Evolutionary conservation across 495 filamentous ascomycete species (phyloP).

Genomic region (Talaromyces trachyspermus): DNA sequence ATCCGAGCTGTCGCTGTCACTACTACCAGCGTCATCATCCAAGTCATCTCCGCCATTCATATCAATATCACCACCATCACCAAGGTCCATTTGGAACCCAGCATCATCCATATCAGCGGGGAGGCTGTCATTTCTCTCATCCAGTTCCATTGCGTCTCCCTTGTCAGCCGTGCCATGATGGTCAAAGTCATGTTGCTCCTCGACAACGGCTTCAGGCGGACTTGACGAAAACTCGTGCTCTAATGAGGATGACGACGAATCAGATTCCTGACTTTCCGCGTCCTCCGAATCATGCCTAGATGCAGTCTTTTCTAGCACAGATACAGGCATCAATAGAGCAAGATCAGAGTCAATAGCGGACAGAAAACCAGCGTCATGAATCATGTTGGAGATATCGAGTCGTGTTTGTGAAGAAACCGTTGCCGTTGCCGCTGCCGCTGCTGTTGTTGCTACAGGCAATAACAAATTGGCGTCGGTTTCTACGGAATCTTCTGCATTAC

Average conservation of each 20-base stretch:
- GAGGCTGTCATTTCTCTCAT: no score
- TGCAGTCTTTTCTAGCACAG: slow-evolving; percentile 7
- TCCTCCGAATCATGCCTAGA: slow-evolving; percentile 9
- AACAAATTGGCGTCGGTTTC: no score
- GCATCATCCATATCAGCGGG: slow-evolving; percentile 1
- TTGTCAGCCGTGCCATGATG: no score
- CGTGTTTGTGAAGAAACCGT: slow-evolving; percentile 10
- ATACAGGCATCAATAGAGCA: no score
- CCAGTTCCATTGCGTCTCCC: no score
- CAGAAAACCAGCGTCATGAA: slow-evolving; percentile 33
- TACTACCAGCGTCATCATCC: background rate
- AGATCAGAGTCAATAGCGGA: slow-evolving; percentile 26
- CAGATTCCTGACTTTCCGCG: background rate
- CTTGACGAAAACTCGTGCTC: slow-evolving; percentile 24
- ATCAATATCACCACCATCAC: background rate
- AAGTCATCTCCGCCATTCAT: background rate
- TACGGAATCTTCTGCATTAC: no score
- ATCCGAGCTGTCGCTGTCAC: background rate
- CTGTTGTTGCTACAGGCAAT: no score
- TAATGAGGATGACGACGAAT: slow-evolving; percentile 15
- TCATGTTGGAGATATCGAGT: slow-evolving; percentile 26
- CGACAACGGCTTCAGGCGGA: slow-evolving; percentile 11
- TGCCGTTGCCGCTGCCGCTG: slow-evolving; percentile 4
- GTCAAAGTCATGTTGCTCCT: background rate
- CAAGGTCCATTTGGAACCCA: background rate